Evolutionary conservation across 2,329 filamentous ascomycete genomes (phyloP).

Genomic region (Fusarium ambrosium): DNA sequence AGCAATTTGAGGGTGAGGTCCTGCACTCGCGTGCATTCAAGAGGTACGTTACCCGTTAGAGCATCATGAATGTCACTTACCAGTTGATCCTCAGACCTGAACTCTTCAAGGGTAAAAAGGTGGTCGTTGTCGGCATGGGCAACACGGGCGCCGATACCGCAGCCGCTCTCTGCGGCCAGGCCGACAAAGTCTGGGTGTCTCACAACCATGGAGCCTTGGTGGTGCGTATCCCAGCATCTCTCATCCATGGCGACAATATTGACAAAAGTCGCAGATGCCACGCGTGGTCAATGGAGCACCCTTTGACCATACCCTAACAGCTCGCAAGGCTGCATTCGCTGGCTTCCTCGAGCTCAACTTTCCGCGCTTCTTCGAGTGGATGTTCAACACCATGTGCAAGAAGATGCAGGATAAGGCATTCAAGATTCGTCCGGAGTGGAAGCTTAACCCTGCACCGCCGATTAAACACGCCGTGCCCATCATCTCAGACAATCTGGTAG

Average conservation of each 20-base stretch:
- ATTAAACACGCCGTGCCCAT: slow-evolving; percentile 44
- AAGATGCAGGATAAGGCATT: slow-evolving; percentile 44
- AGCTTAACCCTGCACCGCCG: slow-evolving; percentile 43
- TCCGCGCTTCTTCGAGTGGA: slow-evolving; percentile 39
- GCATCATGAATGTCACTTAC: background rate
- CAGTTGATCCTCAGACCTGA: slow-evolving; percentile 30
- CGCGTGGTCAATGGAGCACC: slow-evolving; percentile 52
- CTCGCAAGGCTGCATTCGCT: slow-evolving; percentile 49
- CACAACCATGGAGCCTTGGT: slow-evolving; percentile 56
- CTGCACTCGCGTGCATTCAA: slow-evolving; percentile 57
- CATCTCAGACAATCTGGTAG: slow-evolving; percentile 46
- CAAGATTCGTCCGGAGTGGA: slow-evolving; percentile 47
- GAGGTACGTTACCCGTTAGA: slow-evolving; percentile 32
- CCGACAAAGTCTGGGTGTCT: slow-evolving; percentile 57
- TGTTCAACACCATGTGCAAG: slow-evolving; percentile 42
- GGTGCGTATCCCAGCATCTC: slow-evolving; percentile 39
- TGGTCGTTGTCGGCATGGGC: slow-evolving; percentile 60
- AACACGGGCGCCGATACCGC: slow-evolving; percentile 52
- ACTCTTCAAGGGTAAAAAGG: slow-evolving; percentile 55
- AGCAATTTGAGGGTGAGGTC: slow-evolving; percentile 54
- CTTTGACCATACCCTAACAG: slow-evolving; percentile 52
- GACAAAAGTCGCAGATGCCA: slow-evolving; percentile 39
- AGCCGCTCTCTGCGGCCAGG: slow-evolving; percentile 50
- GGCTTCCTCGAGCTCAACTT: slow-evolving; percentile 46
- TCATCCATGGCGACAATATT: background rate